These are phyloP conservation scores for Citrullus colocynthis DNA, from an alignment of 306 rosid species.

Conservation along the genomic window DNA sequence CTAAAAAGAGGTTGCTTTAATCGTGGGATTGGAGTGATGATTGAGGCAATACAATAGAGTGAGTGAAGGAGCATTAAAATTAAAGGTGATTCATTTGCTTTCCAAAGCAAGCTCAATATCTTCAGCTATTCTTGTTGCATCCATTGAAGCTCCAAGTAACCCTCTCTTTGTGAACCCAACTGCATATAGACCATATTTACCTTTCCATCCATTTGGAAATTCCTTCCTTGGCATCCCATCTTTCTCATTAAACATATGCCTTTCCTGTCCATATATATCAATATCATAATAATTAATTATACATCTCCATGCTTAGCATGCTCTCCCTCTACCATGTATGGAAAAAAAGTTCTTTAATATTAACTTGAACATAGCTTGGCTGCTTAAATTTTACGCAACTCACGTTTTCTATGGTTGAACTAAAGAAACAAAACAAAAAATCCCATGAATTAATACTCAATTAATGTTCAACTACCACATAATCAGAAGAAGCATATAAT, in stretches of 20 bases:
- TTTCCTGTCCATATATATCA: conserved; percentile 1
- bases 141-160: conserved; percentile 10
- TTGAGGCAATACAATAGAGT: neutral
- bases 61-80: neutral
- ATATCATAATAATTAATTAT: neutral
- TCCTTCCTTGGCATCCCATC: conserved; percentile 13
- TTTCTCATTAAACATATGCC: neutral
- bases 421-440: neutral
- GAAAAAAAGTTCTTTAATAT: no score
- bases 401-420: no score
- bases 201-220: conserved; percentile 18
- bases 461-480: neutral
- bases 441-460: neutral
- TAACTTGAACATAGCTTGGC: no score
- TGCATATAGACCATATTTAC: conserved; percentile 9
- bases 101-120: conserved; percentile 6
- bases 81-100: neutral
- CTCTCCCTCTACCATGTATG: neutral
- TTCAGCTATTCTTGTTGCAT: conserved; percentile 8
- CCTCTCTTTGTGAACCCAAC: conserved; percentile 16
- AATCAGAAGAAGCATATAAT: neutral
- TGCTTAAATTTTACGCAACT: no score
- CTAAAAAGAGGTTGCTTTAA: neutral
- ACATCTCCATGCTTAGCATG: neutral
- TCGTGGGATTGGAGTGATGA: neutral